Conservation (phyloP, 1,284 basidiomycete genomes). For the Vanrija sp. region DNA sequence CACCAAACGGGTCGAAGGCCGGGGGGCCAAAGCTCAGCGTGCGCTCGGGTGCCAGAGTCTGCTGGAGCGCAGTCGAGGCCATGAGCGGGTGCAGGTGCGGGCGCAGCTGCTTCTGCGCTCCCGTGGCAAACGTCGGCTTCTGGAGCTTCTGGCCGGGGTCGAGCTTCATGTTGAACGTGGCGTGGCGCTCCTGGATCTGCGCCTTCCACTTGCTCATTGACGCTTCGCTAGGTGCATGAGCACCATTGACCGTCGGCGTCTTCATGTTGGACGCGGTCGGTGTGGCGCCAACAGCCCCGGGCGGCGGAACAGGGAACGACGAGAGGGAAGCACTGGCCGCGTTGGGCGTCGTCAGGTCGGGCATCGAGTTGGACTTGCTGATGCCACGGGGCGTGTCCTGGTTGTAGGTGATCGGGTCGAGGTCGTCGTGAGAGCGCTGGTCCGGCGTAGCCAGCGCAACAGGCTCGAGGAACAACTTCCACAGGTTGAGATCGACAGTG, state of each 20-base stretch:
- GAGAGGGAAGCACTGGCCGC: background rate
- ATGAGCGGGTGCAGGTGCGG: slow-evolving; percentile 16
- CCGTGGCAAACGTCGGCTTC: slow-evolving; percentile 9
- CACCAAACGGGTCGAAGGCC: background rate
- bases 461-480: slow-evolving; percentile 41
- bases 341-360: slow-evolving; percentile 32
- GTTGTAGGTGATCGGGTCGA: background rate
- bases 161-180: slow-evolving; percentile 24
- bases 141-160: background rate
- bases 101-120: background rate
- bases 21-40: slow-evolving; percentile 37
- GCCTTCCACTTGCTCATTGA: slow-evolving; percentile 33
- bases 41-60: slow-evolving; percentile 47
- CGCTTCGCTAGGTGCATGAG: slow-evolving; percentile 5
- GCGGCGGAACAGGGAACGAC: background rate
- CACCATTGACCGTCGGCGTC: background rate
- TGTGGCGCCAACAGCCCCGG: background rate
- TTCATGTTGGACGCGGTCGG: background rate
- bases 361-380: slow-evolving; percentile 43
- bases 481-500: slow-evolving; percentile 34
- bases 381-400: slow-evolving; percentile 9
- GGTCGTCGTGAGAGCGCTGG: slow-evolving; percentile 24
- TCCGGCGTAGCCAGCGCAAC: slow-evolving; percentile 27
- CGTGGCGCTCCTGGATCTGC: slow-evolving; percentile 38
- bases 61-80: slow-evolving; percentile 33